Conservation (phyloP, 1,284 basidiomycete species). For the Tausonia pullulans region DNA sequence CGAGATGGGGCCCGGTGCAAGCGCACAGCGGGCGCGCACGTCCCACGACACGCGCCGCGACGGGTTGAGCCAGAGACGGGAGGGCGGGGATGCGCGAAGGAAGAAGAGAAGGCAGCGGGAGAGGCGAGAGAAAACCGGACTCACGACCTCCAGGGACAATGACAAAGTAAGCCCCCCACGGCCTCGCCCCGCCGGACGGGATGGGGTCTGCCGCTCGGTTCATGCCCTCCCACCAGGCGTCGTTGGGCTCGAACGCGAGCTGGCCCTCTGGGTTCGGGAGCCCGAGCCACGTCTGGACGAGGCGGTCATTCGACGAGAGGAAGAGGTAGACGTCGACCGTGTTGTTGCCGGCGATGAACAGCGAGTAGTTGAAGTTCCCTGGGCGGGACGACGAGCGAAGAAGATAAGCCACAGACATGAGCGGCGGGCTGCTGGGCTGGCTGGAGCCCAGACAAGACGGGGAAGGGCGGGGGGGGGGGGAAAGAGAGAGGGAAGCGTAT, state of each 20-base stretch:
- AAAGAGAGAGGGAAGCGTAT: background rate
- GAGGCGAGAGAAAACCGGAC: background rate
- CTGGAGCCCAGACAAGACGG: background rate
- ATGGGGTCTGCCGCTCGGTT: conserved; percentile 16
- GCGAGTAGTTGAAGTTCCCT: conserved; percentile 16
- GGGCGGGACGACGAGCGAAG: background rate
- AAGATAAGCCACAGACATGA: background rate
- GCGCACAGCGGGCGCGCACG: too few relatives aligned
- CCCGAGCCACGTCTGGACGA: conserved; percentile 19
- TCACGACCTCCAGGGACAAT: conserved; percentile 19
- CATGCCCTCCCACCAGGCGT: conserved; percentile 21
- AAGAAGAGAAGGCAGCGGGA: too few relatives aligned
- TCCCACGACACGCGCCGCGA: too few relatives aligned
- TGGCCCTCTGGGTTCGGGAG: conserved; percentile 22
- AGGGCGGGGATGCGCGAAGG: too few relatives aligned
- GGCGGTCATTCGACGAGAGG: conserved; percentile 22
- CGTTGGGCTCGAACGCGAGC: conserved; percentile 21
- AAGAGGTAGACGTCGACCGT: conserved; percentile 25
- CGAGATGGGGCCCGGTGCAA: too few relatives aligned
- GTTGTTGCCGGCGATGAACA: conserved; percentile 15
- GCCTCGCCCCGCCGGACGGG: conserved; percentile 14
- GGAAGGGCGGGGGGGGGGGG: background rate
- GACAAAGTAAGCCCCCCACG: conserved; percentile 21
- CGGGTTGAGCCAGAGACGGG: too few relatives aligned
- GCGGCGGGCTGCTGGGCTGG: background rate